phyloP scores from a whole-genome alignment of 2,329 filamentous ascomycete species.

The Aspergillus brunneoviolaceus region DNA sequence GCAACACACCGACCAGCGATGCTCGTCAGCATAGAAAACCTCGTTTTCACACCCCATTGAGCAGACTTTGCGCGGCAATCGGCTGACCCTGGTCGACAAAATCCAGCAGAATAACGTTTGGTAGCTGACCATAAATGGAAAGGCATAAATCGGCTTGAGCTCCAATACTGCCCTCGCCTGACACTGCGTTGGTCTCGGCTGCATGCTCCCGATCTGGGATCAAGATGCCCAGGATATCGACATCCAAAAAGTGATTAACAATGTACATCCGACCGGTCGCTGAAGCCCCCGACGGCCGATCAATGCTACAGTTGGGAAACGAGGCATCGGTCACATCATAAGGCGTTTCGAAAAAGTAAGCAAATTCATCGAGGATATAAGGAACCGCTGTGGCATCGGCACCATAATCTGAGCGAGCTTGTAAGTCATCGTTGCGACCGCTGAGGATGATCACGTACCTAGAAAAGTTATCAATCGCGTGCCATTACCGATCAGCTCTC shows the following conservation, averaged over 20 bases:
- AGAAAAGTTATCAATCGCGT: conserved; percentile 47
- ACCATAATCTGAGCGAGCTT: conserved; percentile 36
- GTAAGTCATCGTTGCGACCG: neutral
- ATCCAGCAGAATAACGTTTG: conserved; percentile 48
- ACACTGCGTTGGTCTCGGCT: conserved; percentile 44
- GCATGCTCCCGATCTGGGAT: conserved; percentile 45
- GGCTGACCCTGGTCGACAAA: conserved; percentile 48
- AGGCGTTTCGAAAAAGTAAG: conserved; percentile 50
- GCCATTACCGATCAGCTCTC: conserved; percentile 41
- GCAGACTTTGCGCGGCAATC: conserved; percentile 39
- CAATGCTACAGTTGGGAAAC: conserved; percentile 46
- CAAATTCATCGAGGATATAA: conserved; percentile 46
- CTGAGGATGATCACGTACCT: conserved; percentile 25
- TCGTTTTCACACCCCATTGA: conserved; percentile 37
- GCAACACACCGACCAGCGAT: neutral
- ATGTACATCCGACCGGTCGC: conserved; percentile 47
- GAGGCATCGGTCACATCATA: conserved; percentile 43
- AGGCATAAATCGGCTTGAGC: conserved; percentile 42
- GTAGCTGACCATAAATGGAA: conserved; percentile 38
- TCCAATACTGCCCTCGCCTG: conserved; percentile 45
- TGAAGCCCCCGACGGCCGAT: conserved; percentile 43
- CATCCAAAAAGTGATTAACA: conserved; percentile 51
- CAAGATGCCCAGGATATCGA: conserved; percentile 42
- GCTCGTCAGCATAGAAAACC: neutral
- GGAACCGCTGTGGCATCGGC: conserved; percentile 39